phyloP scores from a whole-genome alignment of 2,329 filamentous ascomycete genomes.

The Aureobasidium vineae region DNA sequence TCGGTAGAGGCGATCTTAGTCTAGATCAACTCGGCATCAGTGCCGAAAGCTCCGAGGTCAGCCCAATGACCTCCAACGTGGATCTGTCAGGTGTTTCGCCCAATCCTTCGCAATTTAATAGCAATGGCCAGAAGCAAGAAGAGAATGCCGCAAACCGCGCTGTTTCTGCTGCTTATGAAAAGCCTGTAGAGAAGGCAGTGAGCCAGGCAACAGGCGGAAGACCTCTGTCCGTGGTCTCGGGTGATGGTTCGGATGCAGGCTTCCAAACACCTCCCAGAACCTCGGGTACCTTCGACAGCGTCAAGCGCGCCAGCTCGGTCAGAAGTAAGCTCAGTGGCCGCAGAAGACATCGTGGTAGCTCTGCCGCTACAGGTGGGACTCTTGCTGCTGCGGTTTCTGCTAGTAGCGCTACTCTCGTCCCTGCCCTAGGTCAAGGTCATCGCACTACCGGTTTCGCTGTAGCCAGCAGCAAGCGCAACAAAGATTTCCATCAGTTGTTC shows the following conservation, averaged over 20 bases:
- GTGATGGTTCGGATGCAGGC: conserved; percentile 42
- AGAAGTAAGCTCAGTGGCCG: conserved; percentile 53
- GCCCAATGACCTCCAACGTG: conserved; percentile 57
- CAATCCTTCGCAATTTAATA: background rate
- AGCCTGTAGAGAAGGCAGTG: conserved; percentile 37
- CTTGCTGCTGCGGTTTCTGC: conserved; percentile 71
- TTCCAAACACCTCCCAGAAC: conserved; percentile 68
- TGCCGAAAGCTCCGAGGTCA: conserved; percentile 53
- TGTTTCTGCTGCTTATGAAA: conserved; percentile 60
- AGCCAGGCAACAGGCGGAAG: conserved; percentile 38
- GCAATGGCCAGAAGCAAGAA: conserved; percentile 46
- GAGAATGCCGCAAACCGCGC: conserved; percentile 61
- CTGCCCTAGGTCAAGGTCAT: conserved; percentile 60
- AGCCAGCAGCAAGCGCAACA: conserved; percentile 91
- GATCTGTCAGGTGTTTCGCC: conserved; percentile 15
- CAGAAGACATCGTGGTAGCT: conserved; percentile 77
- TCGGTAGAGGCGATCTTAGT: conserved; percentile 85
- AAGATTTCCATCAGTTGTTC: conserved; percentile 91
- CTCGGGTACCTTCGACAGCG: conserved; percentile 59
- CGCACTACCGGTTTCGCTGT: conserved; percentile 94
- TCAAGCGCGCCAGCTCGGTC: conserved; percentile 56
- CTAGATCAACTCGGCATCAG: conserved; percentile 82
- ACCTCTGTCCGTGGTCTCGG: conserved; percentile 44
- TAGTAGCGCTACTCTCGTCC: conserved; percentile 67
- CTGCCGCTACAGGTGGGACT: conserved; percentile 58